Percentiles rank a stretch among this genome's conserved stretches.
These are phyloP conservation scores for Colletotrichum lentis DNA, from an alignment of 2,329 filamentous ascomycete species.

Conservation along the genomic window DNA sequence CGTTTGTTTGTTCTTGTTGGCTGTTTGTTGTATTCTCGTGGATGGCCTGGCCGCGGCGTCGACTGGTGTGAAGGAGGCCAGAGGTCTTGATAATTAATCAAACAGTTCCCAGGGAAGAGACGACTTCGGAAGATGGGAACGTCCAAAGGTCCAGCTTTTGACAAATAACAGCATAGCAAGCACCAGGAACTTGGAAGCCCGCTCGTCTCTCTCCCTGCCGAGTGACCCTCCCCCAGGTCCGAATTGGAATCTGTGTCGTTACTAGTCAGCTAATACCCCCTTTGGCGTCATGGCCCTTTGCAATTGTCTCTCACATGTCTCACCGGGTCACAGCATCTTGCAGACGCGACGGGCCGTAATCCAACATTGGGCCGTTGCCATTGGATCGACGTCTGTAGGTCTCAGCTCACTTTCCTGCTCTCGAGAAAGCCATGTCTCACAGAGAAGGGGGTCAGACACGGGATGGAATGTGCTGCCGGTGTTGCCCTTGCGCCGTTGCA, in stretches of 20 bases:
- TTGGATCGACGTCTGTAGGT: not conserved
- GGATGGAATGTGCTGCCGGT: not conserved
- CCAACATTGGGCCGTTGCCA: constrained; percentile 10
- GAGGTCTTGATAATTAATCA: not conserved
- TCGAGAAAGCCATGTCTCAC: constrained; percentile 25
- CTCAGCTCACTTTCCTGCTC: constrained; percentile 13
- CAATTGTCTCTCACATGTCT: constrained; percentile 15
- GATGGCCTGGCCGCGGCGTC: no score
- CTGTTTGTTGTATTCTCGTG: not conserved
- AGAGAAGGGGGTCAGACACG: not conserved
- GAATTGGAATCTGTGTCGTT: constrained; percentile 4
- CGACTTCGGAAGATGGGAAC: no score
- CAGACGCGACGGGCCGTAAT: constrained; percentile 35
- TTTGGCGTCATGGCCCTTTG: constrained; percentile 21
- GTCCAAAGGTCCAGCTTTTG: no score
- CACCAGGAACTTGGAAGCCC: no score
- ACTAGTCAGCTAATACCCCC: no score
- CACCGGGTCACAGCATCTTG: constrained; percentile 17
- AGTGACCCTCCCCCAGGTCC: not conserved
- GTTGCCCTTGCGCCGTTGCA: not conserved
- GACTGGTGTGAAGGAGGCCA: no score
- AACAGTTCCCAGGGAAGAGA: not conserved
- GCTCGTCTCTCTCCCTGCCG: not conserved
- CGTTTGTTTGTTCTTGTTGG: no score
- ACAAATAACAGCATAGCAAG: no score